phyloP scores from a whole-genome alignment of 208 protist genomes.

The Leishmania mexicana region DNA sequence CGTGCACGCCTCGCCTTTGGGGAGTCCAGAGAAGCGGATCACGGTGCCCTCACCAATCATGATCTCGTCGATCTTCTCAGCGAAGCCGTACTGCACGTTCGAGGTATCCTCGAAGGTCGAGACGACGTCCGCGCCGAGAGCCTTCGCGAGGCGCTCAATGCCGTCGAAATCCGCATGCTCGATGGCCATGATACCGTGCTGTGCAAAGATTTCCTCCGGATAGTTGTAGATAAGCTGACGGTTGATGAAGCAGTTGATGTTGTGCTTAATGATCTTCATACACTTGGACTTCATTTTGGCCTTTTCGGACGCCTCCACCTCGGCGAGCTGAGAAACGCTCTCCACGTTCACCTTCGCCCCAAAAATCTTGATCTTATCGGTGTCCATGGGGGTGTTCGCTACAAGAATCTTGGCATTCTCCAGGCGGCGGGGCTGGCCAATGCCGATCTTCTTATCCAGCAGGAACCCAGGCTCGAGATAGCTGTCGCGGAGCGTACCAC shows the following conservation, averaged over 20 bases:
- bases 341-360: slow-evolving; percentile 96
- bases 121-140: slow-evolving; percentile 98
- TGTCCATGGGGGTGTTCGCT: slow-evolving; percentile 99
- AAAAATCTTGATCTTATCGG: slow-evolving; percentile 99
- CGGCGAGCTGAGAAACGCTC: slow-evolving; percentile 94
- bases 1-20: slow-evolving; percentile 97
- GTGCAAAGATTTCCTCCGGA: slow-evolving; percentile 99
- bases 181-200: slow-evolving; percentile 97
- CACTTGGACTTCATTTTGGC: slow-evolving; percentile 94
- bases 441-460: slow-evolving; percentile 99
- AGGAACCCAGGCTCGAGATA: slow-evolving; percentile 99
- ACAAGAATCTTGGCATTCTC: slow-evolving; percentile 99
- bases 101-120: slow-evolving; percentile 99
- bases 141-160: slow-evolving; percentile 94
- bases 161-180: slow-evolving; percentile 99
- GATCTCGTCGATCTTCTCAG: slow-evolving; percentile 98
- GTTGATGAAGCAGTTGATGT: slow-evolving; percentile 99
- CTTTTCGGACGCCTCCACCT: slow-evolving; percentile 99
- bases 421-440: slow-evolving; percentile 97
- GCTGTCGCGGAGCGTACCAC: slow-evolving; percentile 97
- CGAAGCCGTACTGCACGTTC: slow-evolving; percentile 95
- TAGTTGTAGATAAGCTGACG: slow-evolving; percentile 99
- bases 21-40: slow-evolving; percentile 97
- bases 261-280: slow-evolving; percentile 97
- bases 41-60: slow-evolving; percentile 99